Evolutionary conservation across 1,139 yeast genomes (phyloP).

Genomic region (Kodamaea derodonti): DNA sequence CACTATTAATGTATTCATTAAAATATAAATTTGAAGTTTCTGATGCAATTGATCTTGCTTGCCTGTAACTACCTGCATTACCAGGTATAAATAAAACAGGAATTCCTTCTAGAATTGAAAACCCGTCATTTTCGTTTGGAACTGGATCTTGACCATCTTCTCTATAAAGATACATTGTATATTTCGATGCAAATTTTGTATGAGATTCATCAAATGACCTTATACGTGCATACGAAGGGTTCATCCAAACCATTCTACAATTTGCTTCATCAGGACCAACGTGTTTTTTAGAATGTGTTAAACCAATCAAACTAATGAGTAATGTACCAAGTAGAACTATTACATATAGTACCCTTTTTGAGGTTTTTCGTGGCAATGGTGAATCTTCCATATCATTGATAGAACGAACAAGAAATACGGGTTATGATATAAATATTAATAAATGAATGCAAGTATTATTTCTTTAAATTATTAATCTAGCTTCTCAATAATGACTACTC

Average conservation of each 20-base stretch:
- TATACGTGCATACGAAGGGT: conserved; percentile 73
- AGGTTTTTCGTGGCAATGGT: conserved; percentile 3
- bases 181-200: conserved; percentile 73
- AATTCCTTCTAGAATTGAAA: conserved; percentile 51
- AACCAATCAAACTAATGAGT: conserved; percentile 11
- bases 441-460: too few species aligned
- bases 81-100: conserved; percentile 96
- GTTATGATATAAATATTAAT: too few species aligned
- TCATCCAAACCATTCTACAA: conserved; percentile 66
- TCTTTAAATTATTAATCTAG: too few species aligned
- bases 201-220: conserved; percentile 67
- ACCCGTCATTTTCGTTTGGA: conserved; percentile 36
- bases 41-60: conserved; percentile 89
- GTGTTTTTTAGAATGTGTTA: conserved; percentile 18
- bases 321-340: conserved; percentile 8
- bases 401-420: too few species aligned
- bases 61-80: conserved; percentile 91
- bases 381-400: neutral
- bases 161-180: conserved; percentile 74
- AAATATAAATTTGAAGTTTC: conserved; percentile 54
- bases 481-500: too few species aligned
- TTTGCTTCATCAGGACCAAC: conserved; percentile 33
- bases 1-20: conserved; percentile 21
- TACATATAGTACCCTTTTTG: conserved; percentile 7
- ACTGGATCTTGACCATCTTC: conserved; percentile 68